A percentile compares a stretch with the other conserved stretches of the same genome.
Evolutionary conservation across 2,329 filamentous ascomycete genomes (phyloP).

Genomic region (Calonectria leucothoes): DNA sequence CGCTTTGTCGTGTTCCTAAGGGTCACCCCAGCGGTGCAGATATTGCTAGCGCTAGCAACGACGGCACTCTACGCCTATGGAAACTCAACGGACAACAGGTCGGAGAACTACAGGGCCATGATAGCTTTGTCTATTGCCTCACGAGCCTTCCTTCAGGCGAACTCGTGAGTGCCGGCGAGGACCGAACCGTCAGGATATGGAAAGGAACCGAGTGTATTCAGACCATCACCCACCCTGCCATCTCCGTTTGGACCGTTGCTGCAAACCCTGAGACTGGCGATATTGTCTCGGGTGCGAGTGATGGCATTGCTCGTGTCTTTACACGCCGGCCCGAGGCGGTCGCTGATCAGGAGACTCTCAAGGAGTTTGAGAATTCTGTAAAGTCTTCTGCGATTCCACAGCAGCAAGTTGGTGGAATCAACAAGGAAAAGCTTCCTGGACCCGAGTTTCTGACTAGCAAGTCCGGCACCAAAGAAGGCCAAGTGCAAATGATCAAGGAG

Average conservation of each 20-base stretch:
- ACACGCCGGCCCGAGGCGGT: conserved; percentile 76
- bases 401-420: conserved; percentile 84
- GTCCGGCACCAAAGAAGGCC: conserved; percentile 93
- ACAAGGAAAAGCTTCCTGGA: conserved; percentile 91
- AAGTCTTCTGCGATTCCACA: conserved; percentile 88
- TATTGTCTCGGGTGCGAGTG: conserved; percentile 93
- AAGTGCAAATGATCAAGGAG: conserved; percentile 92
- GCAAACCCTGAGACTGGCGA: conserved; percentile 85
- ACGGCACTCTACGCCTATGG: conserved; percentile 90
- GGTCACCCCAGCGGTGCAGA: conserved; percentile 85
- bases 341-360: conserved; percentile 75
- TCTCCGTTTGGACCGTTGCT: conserved; percentile 96
- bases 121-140: conserved; percentile 94
- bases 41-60: conserved; percentile 96
- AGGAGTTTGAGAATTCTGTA: conserved; percentile 84
- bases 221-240: conserved; percentile 96
- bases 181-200: conserved; percentile 94
- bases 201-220: conserved; percentile 85
- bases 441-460: conserved; percentile 87
- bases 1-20: conserved; percentile 83
- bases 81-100: conserved; percentile 82
- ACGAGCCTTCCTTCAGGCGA: conserved; percentile 84
- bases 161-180: conserved; percentile 90
- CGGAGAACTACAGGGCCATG: conserved; percentile 85
- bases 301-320: conserved; percentile 87